phyloP scores from a whole-genome alignment of 73 alveolate genomes.

The Stentor coeruleus region DNA sequence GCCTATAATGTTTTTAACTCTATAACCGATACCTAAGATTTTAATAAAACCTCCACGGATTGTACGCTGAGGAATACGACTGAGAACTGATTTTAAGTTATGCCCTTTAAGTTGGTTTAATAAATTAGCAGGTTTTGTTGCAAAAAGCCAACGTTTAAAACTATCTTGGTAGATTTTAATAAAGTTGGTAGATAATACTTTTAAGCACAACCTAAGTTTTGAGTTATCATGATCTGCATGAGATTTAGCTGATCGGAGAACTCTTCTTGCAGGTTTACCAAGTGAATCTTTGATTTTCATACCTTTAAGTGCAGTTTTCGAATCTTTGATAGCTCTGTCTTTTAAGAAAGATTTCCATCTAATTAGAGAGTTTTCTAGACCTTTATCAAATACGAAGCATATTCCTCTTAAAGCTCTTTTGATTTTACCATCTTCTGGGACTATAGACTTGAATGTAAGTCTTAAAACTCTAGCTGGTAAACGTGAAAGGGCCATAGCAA shows the following conservation, averaged over 20 bases:
- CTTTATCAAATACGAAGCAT: background rate
- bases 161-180: too few relatives aligned
- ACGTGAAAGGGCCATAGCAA: background rate
- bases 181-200: background rate
- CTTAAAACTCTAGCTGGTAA: background rate
- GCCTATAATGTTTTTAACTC: background rate
- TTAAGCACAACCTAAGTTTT: background rate
- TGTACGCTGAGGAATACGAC: background rate
- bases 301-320: background rate
- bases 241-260: background rate
- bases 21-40: background rate
- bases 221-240: background rate
- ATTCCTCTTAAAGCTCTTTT: constrained; percentile 5
- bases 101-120: too few relatives aligned
- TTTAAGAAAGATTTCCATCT: background rate
- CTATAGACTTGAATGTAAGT: background rate
- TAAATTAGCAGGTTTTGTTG: too few relatives aligned
- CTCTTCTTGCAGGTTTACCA: background rate
- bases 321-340: background rate
- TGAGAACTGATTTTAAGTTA: background rate
- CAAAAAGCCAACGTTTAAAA: too few relatives aligned
- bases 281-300: background rate
- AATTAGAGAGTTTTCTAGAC: background rate
- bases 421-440: background rate
- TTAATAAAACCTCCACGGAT: background rate